Evolutionary conservation across 2,329 filamentous ascomycete species (phyloP).

Genomic region (Pseudogymnoascus sp.): DNA sequence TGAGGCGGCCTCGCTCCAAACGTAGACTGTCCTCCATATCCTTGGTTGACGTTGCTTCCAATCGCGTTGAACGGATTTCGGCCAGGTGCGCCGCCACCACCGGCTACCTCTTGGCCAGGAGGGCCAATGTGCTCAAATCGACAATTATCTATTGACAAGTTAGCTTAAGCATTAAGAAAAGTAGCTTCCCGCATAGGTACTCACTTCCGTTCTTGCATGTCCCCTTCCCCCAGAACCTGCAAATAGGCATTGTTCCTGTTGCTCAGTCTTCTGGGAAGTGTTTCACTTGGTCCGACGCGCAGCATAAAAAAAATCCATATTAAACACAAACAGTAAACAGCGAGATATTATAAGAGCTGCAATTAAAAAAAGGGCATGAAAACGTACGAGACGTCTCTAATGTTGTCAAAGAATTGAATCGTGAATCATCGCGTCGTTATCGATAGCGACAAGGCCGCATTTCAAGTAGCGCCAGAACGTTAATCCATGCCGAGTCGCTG

Average conservation of each 20-base stretch:
- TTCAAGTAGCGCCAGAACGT: not conserved
- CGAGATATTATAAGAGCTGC: not conserved
- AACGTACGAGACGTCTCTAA: not conserved
- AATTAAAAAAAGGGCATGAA: not conserved
- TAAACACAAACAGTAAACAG: not conserved
- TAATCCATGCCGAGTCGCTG: not conserved
- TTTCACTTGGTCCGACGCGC: not conserved
- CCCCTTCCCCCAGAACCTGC: constrained; percentile 57
- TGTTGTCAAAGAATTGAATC: not conserved
- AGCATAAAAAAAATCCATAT: not conserved
- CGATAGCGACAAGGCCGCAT: constrained; percentile 2
- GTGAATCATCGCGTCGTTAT: constrained; percentile 4
- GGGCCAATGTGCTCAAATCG: constrained; percentile 40
- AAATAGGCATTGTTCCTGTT: constrained; percentile 30
- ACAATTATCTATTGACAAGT: constrained; percentile 37
- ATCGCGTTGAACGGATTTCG: constrained; percentile 14
- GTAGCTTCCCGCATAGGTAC: constrained; percentile 14
- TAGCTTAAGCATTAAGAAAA: not conserved
- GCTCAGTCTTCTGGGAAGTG: constrained; percentile 31
- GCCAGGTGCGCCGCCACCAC: not conserved
- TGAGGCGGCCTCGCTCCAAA: constrained; percentile 10
- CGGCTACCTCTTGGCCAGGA: constrained; percentile 1
- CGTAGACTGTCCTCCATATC: not conserved
- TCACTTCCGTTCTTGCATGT: constrained; percentile 57
- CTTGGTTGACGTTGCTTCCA: constrained; percentile 15